Percentiles rank a stretch among this genome's conserved stretches.
Conservation (phyloP, 768 basidiomycete species). For the Pleurotus platypus region DNA sequence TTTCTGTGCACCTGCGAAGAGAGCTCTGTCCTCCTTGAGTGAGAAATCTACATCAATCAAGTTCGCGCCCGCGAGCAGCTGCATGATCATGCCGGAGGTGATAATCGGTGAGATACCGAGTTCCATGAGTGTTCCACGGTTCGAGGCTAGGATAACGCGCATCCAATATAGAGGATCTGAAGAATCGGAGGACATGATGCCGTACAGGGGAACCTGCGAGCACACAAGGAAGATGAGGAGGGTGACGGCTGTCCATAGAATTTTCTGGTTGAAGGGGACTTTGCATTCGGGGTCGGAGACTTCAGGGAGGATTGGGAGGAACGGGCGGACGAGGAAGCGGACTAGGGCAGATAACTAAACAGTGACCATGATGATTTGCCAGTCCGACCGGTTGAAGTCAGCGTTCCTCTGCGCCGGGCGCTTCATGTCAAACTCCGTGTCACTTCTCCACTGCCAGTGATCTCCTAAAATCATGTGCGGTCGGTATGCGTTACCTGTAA, state of each 20-base stretch:
- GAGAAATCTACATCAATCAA: slow-evolving; percentile 97
- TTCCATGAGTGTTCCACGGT: slow-evolving; percentile 99
- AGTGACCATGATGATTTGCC: not conserved
- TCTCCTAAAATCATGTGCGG: too few relatives aligned
- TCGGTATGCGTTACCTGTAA: too few relatives aligned
- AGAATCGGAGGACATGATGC: slow-evolving; percentile 99
- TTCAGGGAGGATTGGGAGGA: slow-evolving; percentile 94
- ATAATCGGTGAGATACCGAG: slow-evolving; percentile 97
- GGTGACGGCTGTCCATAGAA: slow-evolving; percentile 98
- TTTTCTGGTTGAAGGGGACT: slow-evolving; percentile 98
- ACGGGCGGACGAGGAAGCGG: slow-evolving; percentile 96
- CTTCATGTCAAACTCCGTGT: too few relatives aligned
- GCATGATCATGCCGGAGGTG: slow-evolving; percentile 99
- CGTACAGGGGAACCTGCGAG: slow-evolving; percentile 98
- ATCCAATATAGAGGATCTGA: slow-evolving; percentile 99
- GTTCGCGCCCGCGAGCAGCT: slow-evolving; percentile 95
- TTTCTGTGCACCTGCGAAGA: slow-evolving; percentile 97
- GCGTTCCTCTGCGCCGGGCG: too few relatives aligned
- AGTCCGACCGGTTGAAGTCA: too few relatives aligned
- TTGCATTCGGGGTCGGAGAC: slow-evolving; percentile 98
- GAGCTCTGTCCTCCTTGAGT: slow-evolving; percentile 93
- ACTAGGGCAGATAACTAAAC: slow-evolving; percentile 39
- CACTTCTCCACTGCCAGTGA: too few relatives aligned
- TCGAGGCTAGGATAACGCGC: slow-evolving; percentile 98
- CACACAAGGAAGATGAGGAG: slow-evolving; percentile 99